Evolutionary conservation across 1,139 yeast genomes (phyloP).

Genomic region (Magnusiomyces suaveolens): DNA sequence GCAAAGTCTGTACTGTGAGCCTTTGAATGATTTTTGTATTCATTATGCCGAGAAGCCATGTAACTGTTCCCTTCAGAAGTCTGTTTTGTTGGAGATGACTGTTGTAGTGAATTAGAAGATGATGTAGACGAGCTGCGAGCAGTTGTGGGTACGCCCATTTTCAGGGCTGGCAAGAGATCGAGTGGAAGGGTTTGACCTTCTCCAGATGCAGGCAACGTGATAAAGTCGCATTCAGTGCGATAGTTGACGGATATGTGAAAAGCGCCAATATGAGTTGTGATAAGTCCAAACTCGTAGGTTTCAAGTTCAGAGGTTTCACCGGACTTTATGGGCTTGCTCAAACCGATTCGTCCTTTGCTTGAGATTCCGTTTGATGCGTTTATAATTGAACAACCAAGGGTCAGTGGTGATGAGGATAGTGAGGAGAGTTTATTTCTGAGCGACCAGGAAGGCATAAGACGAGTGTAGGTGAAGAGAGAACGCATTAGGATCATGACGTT

Average conservation of each 20-base stretch:
- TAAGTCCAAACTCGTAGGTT: slow-evolving; percentile 55
- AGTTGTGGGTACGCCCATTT: not conserved
- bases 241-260: slow-evolving; percentile 69
- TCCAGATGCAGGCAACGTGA: not conserved
- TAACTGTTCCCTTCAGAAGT: slow-evolving; percentile 11
- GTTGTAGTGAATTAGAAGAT: not conserved
- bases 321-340: slow-evolving; percentile 54
- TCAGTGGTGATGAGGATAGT: slow-evolving; percentile 30
- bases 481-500: slow-evolving; percentile 67
- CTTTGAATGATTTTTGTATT: slow-evolving; percentile 8
- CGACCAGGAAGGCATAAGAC: slow-evolving; percentile 63
- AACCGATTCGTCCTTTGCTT: slow-evolving; percentile 76
- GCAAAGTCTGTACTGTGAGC: slow-evolving; percentile 4
- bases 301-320: slow-evolving; percentile 43
- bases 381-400: slow-evolving; percentile 51
- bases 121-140: slow-evolving; percentile 1
- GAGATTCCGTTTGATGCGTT: slow-evolving; percentile 73
- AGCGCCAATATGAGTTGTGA: slow-evolving; percentile 66
- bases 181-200: not conserved
- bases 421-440: slow-evolving; percentile 38
- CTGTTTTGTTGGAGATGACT: slow-evolving; percentile 8
- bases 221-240: slow-evolving; percentile 58
- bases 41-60: slow-evolving; percentile 10
- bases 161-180: not conserved
- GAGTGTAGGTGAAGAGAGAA: slow-evolving; percentile 55